phyloP scores from a whole-genome alignment of 2,329 filamentous ascomycete species.

The Fusarium penzigii region DNA sequence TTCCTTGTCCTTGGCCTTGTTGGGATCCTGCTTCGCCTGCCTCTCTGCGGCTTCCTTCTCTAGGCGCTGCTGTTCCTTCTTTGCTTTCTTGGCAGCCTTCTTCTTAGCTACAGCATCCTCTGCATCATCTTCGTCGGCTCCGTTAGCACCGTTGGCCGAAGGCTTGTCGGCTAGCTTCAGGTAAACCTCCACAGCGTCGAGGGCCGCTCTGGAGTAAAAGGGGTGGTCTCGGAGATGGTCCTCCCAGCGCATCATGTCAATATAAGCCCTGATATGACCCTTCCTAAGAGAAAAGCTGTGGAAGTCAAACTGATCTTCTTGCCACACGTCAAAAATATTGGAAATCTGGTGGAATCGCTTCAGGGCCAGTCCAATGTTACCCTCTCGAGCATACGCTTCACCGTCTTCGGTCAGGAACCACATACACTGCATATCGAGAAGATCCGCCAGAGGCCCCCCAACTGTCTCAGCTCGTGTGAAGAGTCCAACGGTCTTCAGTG shows the following conservation, averaged over 20 bases:
- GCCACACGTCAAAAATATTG: slow-evolving; percentile 95
- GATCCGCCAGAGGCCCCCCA: slow-evolving; percentile 84
- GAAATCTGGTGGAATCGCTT: slow-evolving; percentile 89
- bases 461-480: slow-evolving; percentile 91
- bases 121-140: slow-evolving; percentile 48
- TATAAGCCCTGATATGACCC: slow-evolving; percentile 90
- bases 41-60: slow-evolving; percentile 80
- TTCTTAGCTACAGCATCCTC: slow-evolving; percentile 71
- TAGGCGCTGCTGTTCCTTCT: slow-evolving; percentile 65
- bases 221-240: slow-evolving; percentile 89
- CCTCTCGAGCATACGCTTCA: slow-evolving; percentile 80
- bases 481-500: slow-evolving; percentile 83
- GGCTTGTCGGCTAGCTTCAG: slow-evolving; percentile 76
- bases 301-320: slow-evolving; percentile 98
- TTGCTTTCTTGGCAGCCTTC: slow-evolving; percentile 88
- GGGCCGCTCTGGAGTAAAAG: slow-evolving; percentile 82
- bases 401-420: slow-evolving; percentile 98
- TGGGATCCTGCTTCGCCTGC: slow-evolving; percentile 78
- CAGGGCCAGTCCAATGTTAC: slow-evolving; percentile 80
- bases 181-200: slow-evolving; percentile 81
- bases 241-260: slow-evolving; percentile 97
- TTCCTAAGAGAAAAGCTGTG: slow-evolving; percentile 97
- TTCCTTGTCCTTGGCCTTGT: slow-evolving; percentile 65
- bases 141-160: slow-evolving; percentile 63
- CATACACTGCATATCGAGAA: slow-evolving; percentile 97